Evolutionary conservation across 495 filamentous ascomycete genomes (phyloP).

Genomic region (Rhypophila decipiens): DNA sequence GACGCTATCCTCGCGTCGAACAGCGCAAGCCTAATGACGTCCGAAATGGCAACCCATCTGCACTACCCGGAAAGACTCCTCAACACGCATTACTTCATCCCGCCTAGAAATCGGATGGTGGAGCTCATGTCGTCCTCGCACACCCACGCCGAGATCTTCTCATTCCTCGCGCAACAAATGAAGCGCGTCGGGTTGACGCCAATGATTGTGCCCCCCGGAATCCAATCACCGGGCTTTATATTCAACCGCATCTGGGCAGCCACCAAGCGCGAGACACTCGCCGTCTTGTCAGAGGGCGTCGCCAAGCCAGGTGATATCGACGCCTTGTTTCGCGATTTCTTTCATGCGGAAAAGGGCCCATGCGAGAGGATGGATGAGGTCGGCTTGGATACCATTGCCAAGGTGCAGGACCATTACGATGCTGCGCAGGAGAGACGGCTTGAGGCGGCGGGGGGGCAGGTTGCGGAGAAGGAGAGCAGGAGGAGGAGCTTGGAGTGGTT

Average conservation of each 20-base stretch:
- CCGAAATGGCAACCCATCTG: constrained; percentile 40
- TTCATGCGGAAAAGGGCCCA: constrained; percentile 37
- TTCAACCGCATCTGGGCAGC: constrained; percentile 58
- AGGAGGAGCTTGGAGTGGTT: constrained; percentile 30
- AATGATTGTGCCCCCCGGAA: constrained; percentile 25
- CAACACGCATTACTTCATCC: constrained; percentile 55
- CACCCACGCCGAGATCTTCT: constrained; percentile 39
- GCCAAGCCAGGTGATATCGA: constrained; percentile 36
- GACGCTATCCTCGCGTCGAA: constrained; percentile 51
- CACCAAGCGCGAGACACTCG: constrained; percentile 49
- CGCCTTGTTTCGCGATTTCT: constrained; percentile 40
- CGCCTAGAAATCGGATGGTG: constrained; percentile 43
- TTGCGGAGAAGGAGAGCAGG: too few relatives aligned
- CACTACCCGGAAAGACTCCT: constrained; percentile 30
- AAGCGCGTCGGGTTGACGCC: constrained; percentile 38
- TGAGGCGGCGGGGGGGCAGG: constrained; percentile 2
- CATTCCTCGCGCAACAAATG: constrained; percentile 35
- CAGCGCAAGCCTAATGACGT: constrained; percentile 42
- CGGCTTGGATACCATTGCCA: constrained; percentile 39
- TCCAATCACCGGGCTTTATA: constrained; percentile 49
- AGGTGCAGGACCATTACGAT: constrained; percentile 34
- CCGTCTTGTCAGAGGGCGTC: constrained; percentile 45
- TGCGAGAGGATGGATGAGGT: constrained; percentile 46
- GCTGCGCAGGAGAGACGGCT: constrained; percentile 15
- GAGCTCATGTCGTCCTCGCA: constrained; percentile 52